Evolutionary conservation across 352 stramenopile genomes (phyloP), one percentile per base, ranked within the genome.

Genomic region (Paralagenidium karlingii): DNA sequence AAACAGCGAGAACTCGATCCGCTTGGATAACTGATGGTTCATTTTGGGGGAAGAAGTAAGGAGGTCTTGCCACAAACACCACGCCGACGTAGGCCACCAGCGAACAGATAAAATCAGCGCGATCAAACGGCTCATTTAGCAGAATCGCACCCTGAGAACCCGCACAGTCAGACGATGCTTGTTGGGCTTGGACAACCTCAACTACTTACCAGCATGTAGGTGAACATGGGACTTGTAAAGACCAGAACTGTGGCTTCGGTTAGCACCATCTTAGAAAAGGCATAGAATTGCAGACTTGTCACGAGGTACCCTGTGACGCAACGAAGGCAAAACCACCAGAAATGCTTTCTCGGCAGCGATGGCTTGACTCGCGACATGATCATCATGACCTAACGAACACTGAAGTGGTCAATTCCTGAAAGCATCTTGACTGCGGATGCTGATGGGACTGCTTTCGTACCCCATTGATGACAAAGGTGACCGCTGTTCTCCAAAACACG

Each of bases 401-500:
- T n/a, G n/a, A n/a, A n/a, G n/a, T n/a, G n/a, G n/a, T n/a, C n/a
- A n/a, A n/a, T n/a, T n/a, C n/a, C n/a, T n/a, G n/a, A n/a, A n/a
- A n/a, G n/a, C n/a, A n/a, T n/a, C n/a, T n/a, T n/a, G n/a, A n/a
- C n/a, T n/a, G n/a, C n/a, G n/a, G n/a, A n/a, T n/a, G n/a, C n/a
- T n/a, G n/a, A n/a, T n/a, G n/a, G n/a, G n/a, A n/a, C n/a, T n/a
- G n/a, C n/a, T n/a, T n/a, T n/a, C n/a, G n/a, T n/a, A n/a, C 39
- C 3, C 29, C 34, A 29, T n/a, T 88, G 38, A 81, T 57, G 5
- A 45, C 1, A 25, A 78, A 58, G n/a, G 59, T 60, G 13, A 77
- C 59, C 25, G 63, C 36, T 3, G 68, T 82, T 24, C 71, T 67
- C 75, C 71, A 89, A 51, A 89, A 83, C 42, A 89, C 66, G 34